Percentiles rank a stretch among this genome's conserved stretches.
Conservation (phyloP, 2,329 filamentous ascomycete species). For the Pseudogymnoascus sp. region DNA sequence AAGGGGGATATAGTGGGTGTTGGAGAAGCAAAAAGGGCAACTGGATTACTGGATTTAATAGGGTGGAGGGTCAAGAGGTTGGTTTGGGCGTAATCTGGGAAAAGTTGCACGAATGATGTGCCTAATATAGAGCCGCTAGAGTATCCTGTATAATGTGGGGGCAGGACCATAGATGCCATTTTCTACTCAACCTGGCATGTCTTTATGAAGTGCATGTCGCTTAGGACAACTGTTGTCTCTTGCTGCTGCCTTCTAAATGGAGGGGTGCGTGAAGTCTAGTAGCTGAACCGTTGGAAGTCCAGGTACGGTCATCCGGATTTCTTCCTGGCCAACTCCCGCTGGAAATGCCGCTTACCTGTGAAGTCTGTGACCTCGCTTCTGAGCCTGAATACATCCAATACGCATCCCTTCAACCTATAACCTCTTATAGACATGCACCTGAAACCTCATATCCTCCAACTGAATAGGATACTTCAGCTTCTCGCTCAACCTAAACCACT, state of each 20-base stretch:
- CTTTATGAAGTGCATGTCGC: neutral
- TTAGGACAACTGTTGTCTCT: neutral
- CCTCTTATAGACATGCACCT: constrained; percentile 70
- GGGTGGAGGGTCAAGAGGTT: constrained; percentile 89
- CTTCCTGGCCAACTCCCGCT: neutral
- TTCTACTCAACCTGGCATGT: neutral
- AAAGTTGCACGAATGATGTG: neutral
- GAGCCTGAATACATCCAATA: neutral
- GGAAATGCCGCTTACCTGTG: neutral
- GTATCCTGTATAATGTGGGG: neutral
- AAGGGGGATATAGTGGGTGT: constrained; percentile 69
- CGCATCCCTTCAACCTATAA: constrained; percentile 14
- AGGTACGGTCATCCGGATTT: neutral
- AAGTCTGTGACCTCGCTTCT: too few species aligned
- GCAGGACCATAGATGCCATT: neutral
- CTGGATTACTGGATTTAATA: constrained; percentile 75
- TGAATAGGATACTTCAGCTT: constrained; percentile 69
- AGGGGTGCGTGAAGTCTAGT: neutral
- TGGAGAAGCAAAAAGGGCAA: constrained; percentile 77
- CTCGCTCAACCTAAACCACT: constrained; percentile 72
- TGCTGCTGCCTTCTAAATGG: neutral
- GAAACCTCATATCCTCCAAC: constrained; percentile 91
- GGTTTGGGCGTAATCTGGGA: constrained; percentile 57
- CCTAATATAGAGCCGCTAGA: neutral
- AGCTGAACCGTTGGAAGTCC: neutral